A percentile compares a stretch with the other conserved stretches of the same genome.
phyloP scores from a whole-genome alignment of 805 yeast species.

The Pichia ethanolica region DNA sequence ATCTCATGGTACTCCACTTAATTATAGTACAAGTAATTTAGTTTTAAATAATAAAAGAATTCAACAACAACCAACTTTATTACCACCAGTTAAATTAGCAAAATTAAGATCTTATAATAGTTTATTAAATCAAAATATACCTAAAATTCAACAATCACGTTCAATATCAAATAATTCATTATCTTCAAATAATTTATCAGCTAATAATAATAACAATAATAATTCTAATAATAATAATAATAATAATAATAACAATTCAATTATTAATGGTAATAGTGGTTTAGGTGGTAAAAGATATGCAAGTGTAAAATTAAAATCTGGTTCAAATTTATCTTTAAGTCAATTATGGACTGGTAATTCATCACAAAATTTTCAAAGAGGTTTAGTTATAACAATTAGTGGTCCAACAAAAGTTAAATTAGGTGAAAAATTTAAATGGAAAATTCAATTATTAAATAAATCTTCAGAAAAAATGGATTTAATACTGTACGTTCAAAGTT shows the following conservation, averaged over 20 bases:
- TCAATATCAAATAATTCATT: not conserved
- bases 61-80: not conserved
- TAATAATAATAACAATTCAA: not conserved
- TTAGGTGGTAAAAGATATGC: constrained; percentile 9
- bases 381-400: constrained; percentile 39
- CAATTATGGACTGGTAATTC: constrained; percentile 10
- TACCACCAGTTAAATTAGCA: constrained; percentile 15
- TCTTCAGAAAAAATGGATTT: constrained; percentile 44
- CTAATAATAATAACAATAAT: not conserved
- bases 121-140: constrained; percentile 19
- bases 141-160: constrained; percentile 4
- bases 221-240: no score
- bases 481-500: constrained; percentile 39
- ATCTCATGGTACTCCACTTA: constrained; percentile 3
- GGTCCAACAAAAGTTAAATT: constrained; percentile 56
- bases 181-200: not conserved
- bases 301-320: constrained; percentile 14
- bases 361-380: constrained; percentile 10
- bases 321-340: constrained; percentile 16
- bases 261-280: not conserved
- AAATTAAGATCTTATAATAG: constrained; percentile 11
- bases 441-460: constrained; percentile 57
- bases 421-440: constrained; percentile 58
- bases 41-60: not conserved
- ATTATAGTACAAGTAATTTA: not conserved